Evolutionary conservation across 306 rosid genomes (phyloP).

Genomic region (Casuarina glauca): DNA sequence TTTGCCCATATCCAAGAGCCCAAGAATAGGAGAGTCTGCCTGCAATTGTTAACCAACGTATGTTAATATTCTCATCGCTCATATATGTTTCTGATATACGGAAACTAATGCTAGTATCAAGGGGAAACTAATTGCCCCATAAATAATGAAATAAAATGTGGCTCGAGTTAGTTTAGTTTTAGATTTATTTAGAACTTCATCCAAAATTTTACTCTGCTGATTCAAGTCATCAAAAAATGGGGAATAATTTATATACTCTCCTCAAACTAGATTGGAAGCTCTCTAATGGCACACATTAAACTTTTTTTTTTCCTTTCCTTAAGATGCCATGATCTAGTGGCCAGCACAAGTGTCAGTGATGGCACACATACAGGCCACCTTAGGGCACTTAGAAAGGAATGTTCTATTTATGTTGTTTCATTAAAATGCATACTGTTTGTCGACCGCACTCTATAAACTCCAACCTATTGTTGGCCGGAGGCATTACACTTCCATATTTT

Average conservation of each 20-base stretch:
- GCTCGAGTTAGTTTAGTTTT: neutral
- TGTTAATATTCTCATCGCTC: neutral
- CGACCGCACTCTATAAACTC: neutral
- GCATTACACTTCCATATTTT: neutral
- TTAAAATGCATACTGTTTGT: neutral
- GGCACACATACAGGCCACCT: neutral
- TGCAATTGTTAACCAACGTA: conserved; percentile 42
- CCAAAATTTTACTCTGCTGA: neutral
- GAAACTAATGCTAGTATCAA: neutral
- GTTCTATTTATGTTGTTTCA: neutral
- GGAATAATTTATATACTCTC: neutral
- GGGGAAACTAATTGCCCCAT: neutral
- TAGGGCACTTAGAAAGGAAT: neutral
- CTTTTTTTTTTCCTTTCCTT: too few species aligned
- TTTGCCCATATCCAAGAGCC: conserved; percentile 57
- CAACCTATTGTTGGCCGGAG: too few species aligned
- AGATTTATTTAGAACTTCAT: neutral
- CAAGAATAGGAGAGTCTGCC: conserved; percentile 96
- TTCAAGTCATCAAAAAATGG: neutral
- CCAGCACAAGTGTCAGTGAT: neutral
- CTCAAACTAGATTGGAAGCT: too few species aligned
- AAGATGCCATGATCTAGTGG: neutral
- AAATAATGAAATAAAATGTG: neutral
- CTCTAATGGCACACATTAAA: too few species aligned
- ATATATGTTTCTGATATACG: neutral